A percentile compares a stretch with the other conserved stretches of the same genome.
Conservation (phyloP, 2,329 filamentous ascomycete species). For the Ceratocystis albifundus region DNA sequence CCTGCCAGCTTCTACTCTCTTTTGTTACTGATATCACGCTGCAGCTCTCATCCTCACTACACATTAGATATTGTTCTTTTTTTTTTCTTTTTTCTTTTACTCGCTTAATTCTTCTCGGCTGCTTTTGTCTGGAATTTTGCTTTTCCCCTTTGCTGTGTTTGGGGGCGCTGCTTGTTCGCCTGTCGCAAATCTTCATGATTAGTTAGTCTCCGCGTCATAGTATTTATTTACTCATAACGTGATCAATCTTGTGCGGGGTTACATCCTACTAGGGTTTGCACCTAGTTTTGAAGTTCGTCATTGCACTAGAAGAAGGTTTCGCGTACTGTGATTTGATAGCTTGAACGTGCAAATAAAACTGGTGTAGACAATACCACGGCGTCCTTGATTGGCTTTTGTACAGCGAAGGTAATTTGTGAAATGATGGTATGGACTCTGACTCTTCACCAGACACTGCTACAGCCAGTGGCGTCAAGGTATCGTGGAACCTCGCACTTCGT, state of each 20-base stretch:
- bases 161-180: no score
- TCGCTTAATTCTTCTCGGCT: neutral
- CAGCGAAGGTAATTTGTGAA: neutral
- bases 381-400: no score
- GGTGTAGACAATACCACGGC: neutral
- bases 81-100: neutral
- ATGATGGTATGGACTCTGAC: neutral
- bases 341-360: neutral
- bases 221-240: neutral
- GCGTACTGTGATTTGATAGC: neutral
- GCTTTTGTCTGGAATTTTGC: neutral
- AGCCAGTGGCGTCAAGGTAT: neutral
- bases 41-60: neutral
- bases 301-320: neutral
- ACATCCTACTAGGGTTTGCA: neutral
- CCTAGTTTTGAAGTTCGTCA: neutral
- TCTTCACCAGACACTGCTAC: neutral
- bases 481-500: neutral
- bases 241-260: neutral
- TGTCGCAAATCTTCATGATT: neutral
- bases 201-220: neutral
- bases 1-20: neutral
- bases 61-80: conserved; percentile 12
- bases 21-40: neutral
- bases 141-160: neutral